Evolutionary conservation across 2,329 filamentous ascomycete genomes (phyloP), one percentile per base, ranked within the genome.

Genomic region (Claviceps monticola): DNA sequence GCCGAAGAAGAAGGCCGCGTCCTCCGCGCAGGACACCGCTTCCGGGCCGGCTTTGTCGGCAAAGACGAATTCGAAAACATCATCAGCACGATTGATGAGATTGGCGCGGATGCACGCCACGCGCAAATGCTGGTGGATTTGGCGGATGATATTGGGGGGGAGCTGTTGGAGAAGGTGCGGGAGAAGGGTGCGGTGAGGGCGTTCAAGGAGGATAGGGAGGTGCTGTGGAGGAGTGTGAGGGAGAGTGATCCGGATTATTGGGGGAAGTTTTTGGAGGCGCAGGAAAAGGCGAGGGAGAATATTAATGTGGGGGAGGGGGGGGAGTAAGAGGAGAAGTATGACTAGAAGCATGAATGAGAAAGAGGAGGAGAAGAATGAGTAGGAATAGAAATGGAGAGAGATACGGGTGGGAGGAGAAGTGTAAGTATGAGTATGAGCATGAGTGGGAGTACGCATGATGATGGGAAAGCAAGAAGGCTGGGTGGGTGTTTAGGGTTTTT

Each of bases 211-310:
- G 66, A 82, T 56, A 71, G 68, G 53, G 73, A 75, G 16, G 62
- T 74, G 50, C 69, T 82, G 19, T 62, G 75, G 42, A 67, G 69
- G 54, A 60, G 65, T 48, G 61, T 83, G 56, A 71, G 78, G 17
- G 78, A 78, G 5, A 74, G 76, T 29, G 86, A 88, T 56, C 80
- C 82, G 0, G 78, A 81, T 55, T 75, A 84, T 63, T 79, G 86
- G 76, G 74, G 76, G 48, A 67, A 68, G 7, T 79, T 89, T 60
- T 73, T 76, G 23, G 79, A 84, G 65, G 71, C 74, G 39, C 80
- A 82, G 66, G 69, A 77, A 59, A 80, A 80, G 65, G 75, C 78
- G 5, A 68, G 72, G 52, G 75, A 73, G 11, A 81, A 81, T 57
- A 71, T 76, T 19, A 68, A 59, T 26, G 61, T 67, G 23, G 23